Base-by-base conservation (phyloP, 176 grass and related monocot genomes). In the Otatea glauca region DNA sequence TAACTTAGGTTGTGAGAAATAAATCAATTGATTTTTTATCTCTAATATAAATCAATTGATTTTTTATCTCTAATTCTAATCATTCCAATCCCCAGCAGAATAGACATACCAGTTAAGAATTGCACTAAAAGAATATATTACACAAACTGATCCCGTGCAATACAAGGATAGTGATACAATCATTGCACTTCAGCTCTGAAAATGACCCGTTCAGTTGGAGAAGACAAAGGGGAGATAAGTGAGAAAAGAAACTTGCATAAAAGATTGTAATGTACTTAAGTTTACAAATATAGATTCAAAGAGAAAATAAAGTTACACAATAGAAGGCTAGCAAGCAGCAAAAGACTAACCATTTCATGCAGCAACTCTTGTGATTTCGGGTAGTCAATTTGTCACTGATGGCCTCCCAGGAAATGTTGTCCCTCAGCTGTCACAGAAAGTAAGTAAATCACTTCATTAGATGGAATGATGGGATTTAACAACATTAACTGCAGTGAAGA, bases 331-430 rank as follows among this genome's bases (percentile, higher is more conserved):
- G 66, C 62, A 68, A 80, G 72, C 68, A 74, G 65, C 21, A 72
- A 35, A 73, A 83, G 41, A 88, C 90, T 76, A 75, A 98, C 95
- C 95, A 93, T 72, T 98, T 98, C 0, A n/a, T 0, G 69, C 92
- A 92, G 67, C 92, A 92, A 67, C 4, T 5, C 39, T 56, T 9
- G 38, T 58, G 27, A 56, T 5, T 80, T 69, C 92, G 88, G 66
- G 92, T 98, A 59, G 53, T 45, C 86, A 98, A 84, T 90, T 95
- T 95, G 4, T 90, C 79, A 88, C 92, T 90, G 81, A 98, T 93
- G 68, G 91, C 87, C 78, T 92, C 89, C 90, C 95, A 98, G 61
- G 89, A 68, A 77, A 98, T 95, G 87, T 98, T 95, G 27, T 95
- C 87, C 75, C 76, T 89, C 62, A 93, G 42, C 92, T 98, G 87